These are phyloP conservation scores for Botrytis paeoniae DNA, from an alignment of 2,329 filamentous ascomycete species.

Conservation along the genomic window DNA sequence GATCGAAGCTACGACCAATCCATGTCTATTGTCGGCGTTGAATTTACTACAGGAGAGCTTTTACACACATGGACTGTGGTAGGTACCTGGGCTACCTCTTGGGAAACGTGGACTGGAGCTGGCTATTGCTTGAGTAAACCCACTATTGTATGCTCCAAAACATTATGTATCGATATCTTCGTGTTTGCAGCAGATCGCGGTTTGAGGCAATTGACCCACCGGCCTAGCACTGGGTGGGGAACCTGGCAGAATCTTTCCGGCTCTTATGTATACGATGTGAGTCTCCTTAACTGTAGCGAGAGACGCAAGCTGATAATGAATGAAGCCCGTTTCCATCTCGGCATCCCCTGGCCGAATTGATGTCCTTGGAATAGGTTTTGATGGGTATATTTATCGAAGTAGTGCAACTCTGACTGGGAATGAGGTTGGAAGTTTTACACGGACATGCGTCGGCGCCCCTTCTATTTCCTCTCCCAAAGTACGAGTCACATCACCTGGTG, in stretches of 20 bases:
- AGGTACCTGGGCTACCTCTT: neutral
- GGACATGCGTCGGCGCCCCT: neutral
- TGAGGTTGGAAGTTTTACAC: neutral
- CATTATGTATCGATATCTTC: neutral
- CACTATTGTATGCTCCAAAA: neutral
- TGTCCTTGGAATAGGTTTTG: neutral
- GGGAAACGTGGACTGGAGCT: neutral
- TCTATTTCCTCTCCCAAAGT: neutral
- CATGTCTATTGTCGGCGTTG: neutral
- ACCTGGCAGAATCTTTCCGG: neutral
- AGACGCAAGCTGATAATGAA: neutral
- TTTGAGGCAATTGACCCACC: neutral
- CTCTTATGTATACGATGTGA: neutral
- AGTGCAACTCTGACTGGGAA: rapidly evolving
- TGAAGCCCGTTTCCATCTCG: neutral
- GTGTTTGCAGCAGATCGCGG: neutral
- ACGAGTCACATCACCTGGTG: neutral
- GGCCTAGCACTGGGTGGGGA: neutral
- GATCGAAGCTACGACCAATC: neutral
- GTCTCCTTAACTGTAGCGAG: neutral
- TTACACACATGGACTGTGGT: neutral
- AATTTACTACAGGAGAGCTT: neutral
- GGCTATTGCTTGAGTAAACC: neutral
- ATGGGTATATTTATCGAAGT: neutral
- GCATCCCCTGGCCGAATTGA: neutral